These are phyloP conservation scores for Laetiporus sulphureus DNA, from an alignment of 1,284 basidiomycete genomes.

Conservation along the genomic window DNA sequence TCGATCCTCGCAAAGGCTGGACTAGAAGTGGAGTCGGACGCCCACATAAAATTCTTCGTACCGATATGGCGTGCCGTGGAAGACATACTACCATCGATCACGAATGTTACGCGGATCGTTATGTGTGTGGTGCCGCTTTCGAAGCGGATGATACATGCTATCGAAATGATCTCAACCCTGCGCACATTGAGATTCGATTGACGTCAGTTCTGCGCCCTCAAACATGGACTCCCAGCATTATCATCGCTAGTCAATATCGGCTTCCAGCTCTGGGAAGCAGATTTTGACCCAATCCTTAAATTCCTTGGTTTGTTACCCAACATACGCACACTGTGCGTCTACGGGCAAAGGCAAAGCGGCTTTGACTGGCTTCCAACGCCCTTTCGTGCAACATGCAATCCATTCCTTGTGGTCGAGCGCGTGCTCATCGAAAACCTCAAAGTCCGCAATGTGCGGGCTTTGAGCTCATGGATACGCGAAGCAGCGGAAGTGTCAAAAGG, in stretches of 20 bases:
- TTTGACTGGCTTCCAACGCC: neutral
- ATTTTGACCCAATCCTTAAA: neutral
- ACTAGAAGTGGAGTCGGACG: neutral
- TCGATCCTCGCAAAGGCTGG: neutral
- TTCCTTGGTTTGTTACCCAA: neutral
- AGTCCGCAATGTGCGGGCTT: neutral
- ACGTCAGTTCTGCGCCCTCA: neutral
- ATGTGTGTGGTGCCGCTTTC: neutral
- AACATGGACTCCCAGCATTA: neutral
- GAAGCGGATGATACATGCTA: neutral
- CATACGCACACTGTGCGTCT: neutral
- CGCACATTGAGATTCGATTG: neutral
- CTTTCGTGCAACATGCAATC: neutral
- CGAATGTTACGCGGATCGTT: neutral
- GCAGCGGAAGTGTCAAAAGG: neutral
- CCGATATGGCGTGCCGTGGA: neutral
- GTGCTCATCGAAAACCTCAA: neutral
- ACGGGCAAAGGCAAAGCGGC: too few species aligned
- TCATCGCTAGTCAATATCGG: neutral
- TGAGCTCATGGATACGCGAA: neutral
- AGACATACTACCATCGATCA: neutral
- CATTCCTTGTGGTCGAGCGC: slow-evolving; percentile 3
- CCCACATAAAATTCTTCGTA: neutral
- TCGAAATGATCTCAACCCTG: neutral
- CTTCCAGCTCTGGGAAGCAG: neutral